Evolutionary conservation across 768 basidiomycete genomes (phyloP), one percentile per base, ranked within the genome.

Genomic region (Phlegmacium glaucopus): DNA sequence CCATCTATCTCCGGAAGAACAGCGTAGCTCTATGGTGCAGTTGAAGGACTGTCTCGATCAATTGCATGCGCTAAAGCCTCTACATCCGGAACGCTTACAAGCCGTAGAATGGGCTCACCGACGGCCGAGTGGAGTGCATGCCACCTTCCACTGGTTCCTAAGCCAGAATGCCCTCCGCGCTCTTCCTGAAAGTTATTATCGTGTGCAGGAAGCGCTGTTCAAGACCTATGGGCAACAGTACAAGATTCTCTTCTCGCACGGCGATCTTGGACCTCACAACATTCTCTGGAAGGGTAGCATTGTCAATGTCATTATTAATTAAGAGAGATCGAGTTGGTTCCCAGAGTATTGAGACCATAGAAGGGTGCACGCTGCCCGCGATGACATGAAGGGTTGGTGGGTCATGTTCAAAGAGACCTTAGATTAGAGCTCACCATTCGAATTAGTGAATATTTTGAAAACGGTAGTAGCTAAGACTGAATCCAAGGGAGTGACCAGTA

Each of bases 271-370:
- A 28, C 51, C 57, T 28, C 43, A 53, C 30, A 55, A 55, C 32
- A 53, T 53, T 28, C 36, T 58, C 15, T 52, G 48, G 41, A 50
- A 42, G 29, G 51, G 48, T 1, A 40, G 28, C 15, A 49, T 52
- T 29, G 22, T 22, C 22, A 22, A n/a, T n/a, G 42, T 42, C 1
- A 39, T 58, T 29, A 58, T 55, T 28, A 53, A 58, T 32, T 58
- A 51, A 53, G 56, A 58, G 44, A 50, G 15, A 29, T 18, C 51
- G 2, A 47, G 54, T 7, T 58, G 47, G 54, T 53, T 50, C 36
- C 54, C 54, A 10, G 54, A 58, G 45, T 55, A 58, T 28, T 51
- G 50, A 49, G 50, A 51, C 9, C 48, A 51, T 42, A 54, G 47
- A 1, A 46, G 45, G 27, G 40, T 39, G 28, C 35, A 46, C 37